Evolutionary conservation across 2,329 filamentous ascomycete species (phyloP).

Genomic region (Penicillium sumatraense): DNA sequence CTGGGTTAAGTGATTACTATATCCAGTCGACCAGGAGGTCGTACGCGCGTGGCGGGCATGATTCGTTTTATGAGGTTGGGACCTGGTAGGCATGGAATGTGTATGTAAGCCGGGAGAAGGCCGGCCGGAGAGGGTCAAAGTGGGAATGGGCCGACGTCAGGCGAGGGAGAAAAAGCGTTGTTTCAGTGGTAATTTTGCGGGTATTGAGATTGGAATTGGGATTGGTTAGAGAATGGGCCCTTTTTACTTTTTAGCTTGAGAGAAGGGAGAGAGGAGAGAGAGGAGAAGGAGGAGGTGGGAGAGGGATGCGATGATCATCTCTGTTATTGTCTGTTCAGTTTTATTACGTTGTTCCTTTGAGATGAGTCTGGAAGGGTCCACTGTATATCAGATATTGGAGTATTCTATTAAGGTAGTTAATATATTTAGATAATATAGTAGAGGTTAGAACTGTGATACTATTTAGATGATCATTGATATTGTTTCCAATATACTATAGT

Average conservation of each 20-base stretch:
- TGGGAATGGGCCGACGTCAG: slow-evolving; percentile 20
- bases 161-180: slow-evolving; percentile 5
- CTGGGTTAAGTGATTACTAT: slow-evolving; percentile 27
- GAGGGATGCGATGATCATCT: neutral
- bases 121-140: slow-evolving; percentile 7
- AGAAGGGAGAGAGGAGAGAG: neutral
- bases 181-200: slow-evolving; percentile 3
- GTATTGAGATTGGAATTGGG: neutral
- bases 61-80: slow-evolving; percentile 31
- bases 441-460: too few relatives aligned
- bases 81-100: slow-evolving; percentile 30
- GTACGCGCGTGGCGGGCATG: slow-evolving; percentile 42
- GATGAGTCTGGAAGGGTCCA: neutral
- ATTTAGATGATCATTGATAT: too few relatives aligned
- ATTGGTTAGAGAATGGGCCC: too few relatives aligned
- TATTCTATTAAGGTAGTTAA: neutral
- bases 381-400: too few relatives aligned
- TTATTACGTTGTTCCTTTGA: neutral
- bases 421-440: too few relatives aligned
- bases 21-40: slow-evolving; percentile 42
- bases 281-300: neutral
- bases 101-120: slow-evolving; percentile 23
- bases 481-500: too few relatives aligned
- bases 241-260: slow-evolving; percentile 5
- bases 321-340: neutral